Percentiles rank a stretch among this genome's conserved stretches.
phyloP scores from a whole-genome alignment of 495 filamentous ascomycete species.

The Antarctomyces pellizariae region DNA sequence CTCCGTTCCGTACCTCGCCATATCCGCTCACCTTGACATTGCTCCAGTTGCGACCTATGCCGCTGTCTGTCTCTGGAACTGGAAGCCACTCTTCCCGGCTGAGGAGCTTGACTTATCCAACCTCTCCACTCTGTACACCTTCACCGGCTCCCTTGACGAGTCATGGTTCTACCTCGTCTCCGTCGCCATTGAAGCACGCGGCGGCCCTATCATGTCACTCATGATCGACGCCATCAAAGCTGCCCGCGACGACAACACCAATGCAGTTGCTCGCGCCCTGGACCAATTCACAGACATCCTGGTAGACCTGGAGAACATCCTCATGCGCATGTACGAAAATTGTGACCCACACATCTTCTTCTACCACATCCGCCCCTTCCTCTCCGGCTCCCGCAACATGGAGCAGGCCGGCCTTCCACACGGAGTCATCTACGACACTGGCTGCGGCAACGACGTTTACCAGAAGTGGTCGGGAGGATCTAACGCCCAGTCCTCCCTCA shows the following conservation, averaged over 20 bases:
- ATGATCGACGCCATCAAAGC: slow-evolving; percentile 77
- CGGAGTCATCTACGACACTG: slow-evolving; percentile 72
- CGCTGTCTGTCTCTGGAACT: slow-evolving; percentile 86
- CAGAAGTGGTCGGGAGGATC: slow-evolving; percentile 72
- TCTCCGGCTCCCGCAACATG: slow-evolving; percentile 96
- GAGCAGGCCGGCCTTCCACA: slow-evolving; percentile 67
- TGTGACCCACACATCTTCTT: slow-evolving; percentile 92
- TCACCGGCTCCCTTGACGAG: slow-evolving; percentile 90
- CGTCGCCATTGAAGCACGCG: slow-evolving; percentile 84
- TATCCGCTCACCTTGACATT: slow-evolving; percentile 63
- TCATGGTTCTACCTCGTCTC: slow-evolving; percentile 97
- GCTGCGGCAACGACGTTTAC: slow-evolving; percentile 37
- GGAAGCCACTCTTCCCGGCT: slow-evolving; percentile 61
- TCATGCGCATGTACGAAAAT: slow-evolving; percentile 73
- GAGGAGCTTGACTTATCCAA: slow-evolving; percentile 71
- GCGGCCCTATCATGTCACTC: slow-evolving; percentile 64
- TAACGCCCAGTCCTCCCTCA: slow-evolving; percentile 84
- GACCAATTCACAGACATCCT: slow-evolving; percentile 61
- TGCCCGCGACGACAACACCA: slow-evolving; percentile 43
- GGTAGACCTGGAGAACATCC: slow-evolving; percentile 51
- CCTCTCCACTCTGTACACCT: slow-evolving; percentile 61
- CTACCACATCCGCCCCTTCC: slow-evolving; percentile 74
- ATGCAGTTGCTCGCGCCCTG: slow-evolving; percentile 50
- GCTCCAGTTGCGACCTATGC: slow-evolving; percentile 92
- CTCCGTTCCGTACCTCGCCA: slow-evolving; percentile 55